Evolutionary conservation across 1,284 basidiomycete genomes (phyloP).

Genomic region (Pascua sp.): DNA sequence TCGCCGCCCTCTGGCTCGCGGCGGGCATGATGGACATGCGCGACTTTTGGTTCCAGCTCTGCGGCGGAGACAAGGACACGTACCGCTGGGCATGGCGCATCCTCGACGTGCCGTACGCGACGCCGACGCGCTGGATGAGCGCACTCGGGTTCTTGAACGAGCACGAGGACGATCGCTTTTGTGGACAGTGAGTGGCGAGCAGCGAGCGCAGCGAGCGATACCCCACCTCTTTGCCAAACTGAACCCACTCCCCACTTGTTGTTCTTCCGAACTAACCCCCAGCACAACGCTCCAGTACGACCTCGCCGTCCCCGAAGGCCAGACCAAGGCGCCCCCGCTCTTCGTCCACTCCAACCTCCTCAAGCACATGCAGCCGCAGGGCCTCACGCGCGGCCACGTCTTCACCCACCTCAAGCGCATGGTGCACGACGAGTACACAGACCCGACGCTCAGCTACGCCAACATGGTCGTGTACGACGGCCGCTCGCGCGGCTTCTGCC

Average conservation of each 20-base stretch:
- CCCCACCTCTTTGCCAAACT: no score
- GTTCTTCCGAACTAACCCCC: no score
- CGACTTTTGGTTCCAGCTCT: slow-evolving; percentile 52
- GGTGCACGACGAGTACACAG: slow-evolving; percentile 25
- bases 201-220: no score
- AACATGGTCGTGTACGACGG: slow-evolving; percentile 47
- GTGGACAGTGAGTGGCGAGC: no score
- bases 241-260: no score
- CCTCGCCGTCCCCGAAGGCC: slow-evolving; percentile 26
- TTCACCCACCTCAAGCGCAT: slow-evolving; percentile 46
- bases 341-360: slow-evolving; percentile 50
- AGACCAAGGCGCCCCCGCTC: no score
- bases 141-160: slow-evolving; percentile 41
- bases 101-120: slow-evolving; percentile 44
- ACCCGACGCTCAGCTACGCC: slow-evolving; percentile 39
- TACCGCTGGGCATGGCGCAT: slow-evolving; percentile 51
- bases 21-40: slow-evolving; percentile 36
- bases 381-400: no score
- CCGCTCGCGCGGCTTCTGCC: slow-evolving; percentile 42
- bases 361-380: slow-evolving; percentile 47
- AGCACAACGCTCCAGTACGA: slow-evolving; percentile 45
- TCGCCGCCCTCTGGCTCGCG: slow-evolving; percentile 51
- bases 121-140: slow-evolving; percentile 49
- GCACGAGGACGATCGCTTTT: slow-evolving; percentile 47
- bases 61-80: slow-evolving; percentile 51